phyloP scores from a whole-genome alignment of 306 rosid genomes.

The Cicer pinnatifidum region DNA sequence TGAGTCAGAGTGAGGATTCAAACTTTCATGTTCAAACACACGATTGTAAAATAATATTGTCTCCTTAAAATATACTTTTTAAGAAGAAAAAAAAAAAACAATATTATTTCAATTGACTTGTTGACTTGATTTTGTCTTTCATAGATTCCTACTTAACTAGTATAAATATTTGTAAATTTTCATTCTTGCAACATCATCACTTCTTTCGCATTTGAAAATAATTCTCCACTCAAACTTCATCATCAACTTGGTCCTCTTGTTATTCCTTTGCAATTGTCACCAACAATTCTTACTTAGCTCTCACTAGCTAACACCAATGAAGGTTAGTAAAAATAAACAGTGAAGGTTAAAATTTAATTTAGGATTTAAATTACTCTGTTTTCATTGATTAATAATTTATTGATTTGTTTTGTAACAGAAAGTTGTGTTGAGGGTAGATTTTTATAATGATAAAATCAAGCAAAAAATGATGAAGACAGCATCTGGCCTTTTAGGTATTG shows the following conservation, averaged over 20 bases:
- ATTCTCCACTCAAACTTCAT: not conserved
- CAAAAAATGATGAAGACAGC: constrained; percentile 17
- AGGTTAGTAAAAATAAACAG: not conserved
- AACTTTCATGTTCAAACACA: not conserved
- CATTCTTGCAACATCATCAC: not conserved
- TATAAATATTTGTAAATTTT: constrained; percentile 11
- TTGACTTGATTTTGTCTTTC: not conserved
- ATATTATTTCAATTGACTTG: not conserved
- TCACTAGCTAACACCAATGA: not conserved
- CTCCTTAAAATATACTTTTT: not conserved
- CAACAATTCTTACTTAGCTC: not conserved
- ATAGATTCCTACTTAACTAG: not conserved
- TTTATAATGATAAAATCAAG: constrained; percentile 6
- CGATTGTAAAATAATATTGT: not conserved
- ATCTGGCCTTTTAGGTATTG: constrained; percentile 18
- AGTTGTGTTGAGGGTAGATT: constrained; percentile 11
- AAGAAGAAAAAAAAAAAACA: not conserved
- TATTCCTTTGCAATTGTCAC: not conserved
- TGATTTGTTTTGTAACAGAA: not conserved
- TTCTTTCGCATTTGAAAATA: not conserved
- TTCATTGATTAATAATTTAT: not conserved
- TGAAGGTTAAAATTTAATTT: not conserved
- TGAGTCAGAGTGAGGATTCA: not conserved
- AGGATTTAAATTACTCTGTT: not conserved
- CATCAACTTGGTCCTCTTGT: not conserved